phyloP scores from a whole-genome alignment of 1,284 basidiomycete species.

The Rhodotorula glutinis region DNA sequence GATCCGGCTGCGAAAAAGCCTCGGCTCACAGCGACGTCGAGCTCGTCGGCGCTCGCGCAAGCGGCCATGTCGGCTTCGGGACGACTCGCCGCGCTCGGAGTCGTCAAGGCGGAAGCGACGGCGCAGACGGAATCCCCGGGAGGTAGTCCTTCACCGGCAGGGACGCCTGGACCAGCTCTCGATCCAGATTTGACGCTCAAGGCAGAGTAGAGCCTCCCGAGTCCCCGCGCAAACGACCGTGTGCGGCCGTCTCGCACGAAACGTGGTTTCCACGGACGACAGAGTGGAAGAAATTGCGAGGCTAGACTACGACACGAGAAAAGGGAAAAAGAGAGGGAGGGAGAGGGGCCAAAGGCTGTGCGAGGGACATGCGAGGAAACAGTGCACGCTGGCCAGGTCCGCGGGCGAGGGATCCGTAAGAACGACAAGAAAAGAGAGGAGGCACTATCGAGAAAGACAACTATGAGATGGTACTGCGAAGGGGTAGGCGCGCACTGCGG shows the following conservation, averaged over 20 bases:
- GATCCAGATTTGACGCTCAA: background rate
- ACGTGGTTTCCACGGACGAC: too few species aligned
- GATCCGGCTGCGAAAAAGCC: constrained; percentile 10
- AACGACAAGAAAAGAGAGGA: background rate
- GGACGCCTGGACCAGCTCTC: background rate
- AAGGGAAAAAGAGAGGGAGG: background rate
- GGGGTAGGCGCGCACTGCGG: too few species aligned
- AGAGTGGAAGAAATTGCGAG: background rate
- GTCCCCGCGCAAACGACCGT: too few species aligned
- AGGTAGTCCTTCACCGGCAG: background rate
- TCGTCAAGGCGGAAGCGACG: constrained; percentile 3
- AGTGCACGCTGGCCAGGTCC: too few species aligned
- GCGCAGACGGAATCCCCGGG: constrained; percentile 1
- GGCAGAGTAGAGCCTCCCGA: too few species aligned
- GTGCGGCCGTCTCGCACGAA: too few species aligned
- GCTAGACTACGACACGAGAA: constrained; percentile 5
- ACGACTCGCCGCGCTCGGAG: constrained; percentile 8
- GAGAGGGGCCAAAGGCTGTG: background rate
- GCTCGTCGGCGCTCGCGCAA: background rate
- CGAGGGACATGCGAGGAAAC: background rate
- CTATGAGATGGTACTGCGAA: too few species aligned
- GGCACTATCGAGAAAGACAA: too few species aligned
- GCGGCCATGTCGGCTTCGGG: constrained; percentile 3
- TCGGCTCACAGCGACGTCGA: background rate
- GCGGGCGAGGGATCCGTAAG: too few species aligned